A percentile compares a stretch with the other conserved stretches of the same genome.
Evolutionary conservation across 169 alveolate genomes (phyloP).

Genomic region (Plasmodium sp.): DNA sequence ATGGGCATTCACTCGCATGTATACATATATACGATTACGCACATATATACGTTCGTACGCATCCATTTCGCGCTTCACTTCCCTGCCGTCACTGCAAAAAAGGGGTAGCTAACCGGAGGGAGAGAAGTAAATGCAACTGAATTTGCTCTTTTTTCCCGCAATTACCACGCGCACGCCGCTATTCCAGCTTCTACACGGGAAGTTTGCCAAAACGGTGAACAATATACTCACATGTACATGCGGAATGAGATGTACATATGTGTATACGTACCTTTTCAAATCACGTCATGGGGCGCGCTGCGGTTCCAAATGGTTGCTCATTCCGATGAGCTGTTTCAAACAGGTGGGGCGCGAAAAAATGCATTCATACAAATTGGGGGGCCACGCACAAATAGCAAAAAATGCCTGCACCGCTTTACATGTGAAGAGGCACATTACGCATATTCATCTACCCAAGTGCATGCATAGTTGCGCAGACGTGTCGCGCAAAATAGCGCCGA

Average conservation of each 20-base stretch:
- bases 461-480: not conserved
- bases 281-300: not conserved
- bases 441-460: not conserved
- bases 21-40: not conserved
- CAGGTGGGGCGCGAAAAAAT: not conserved
- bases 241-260: not conserved
- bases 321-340: not conserved
- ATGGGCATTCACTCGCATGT: not conserved
- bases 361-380: not conserved
- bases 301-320: not conserved
- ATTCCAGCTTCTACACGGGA: not conserved
- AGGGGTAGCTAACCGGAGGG: not conserved
- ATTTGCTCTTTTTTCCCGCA: not conserved
- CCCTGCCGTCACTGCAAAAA: not conserved
- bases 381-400: not conserved
- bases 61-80: not conserved
- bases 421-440: not conserved
- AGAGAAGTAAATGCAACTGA: not conserved
- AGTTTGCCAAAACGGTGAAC: not conserved
- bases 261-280: not conserved
- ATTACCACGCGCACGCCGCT: not conserved
- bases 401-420: not conserved
- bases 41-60: constrained; percentile 1
- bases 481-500: not conserved
- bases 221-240: not conserved